phyloP scores from a whole-genome alignment of 1,284 basidiomycete genomes.

The Microbotryomycetes sp. region DNA sequence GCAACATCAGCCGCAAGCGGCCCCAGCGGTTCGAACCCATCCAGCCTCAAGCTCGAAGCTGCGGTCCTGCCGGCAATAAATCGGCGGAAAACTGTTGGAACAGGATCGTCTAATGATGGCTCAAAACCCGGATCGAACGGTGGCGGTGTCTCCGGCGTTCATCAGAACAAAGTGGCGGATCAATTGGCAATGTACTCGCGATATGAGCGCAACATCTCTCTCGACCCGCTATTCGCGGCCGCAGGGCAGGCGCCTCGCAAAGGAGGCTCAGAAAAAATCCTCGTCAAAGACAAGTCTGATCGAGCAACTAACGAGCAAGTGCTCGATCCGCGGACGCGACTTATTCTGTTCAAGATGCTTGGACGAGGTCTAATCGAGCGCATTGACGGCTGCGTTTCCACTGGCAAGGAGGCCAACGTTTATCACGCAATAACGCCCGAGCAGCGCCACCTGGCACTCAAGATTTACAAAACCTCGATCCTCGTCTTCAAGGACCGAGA shows the following conservation, averaged over 20 bases:
- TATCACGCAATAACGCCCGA: slow-evolving; percentile 35
- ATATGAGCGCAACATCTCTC: slow-evolving; percentile 54
- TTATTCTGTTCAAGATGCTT: slow-evolving; percentile 90
- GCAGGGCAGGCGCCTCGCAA: slow-evolving; percentile 61
- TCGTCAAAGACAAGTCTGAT: slow-evolving; percentile 82
- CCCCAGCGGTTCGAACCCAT: slow-evolving; percentile 46
- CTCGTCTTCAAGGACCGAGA: slow-evolving; percentile 95
- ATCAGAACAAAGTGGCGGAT: slow-evolving; percentile 43
- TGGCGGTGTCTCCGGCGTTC: neutral
- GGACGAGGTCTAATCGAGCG: slow-evolving; percentile 74
- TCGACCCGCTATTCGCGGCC: slow-evolving; percentile 53
- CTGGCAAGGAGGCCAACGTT: slow-evolving; percentile 76
- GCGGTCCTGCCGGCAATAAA: slow-evolving; percentile 35
- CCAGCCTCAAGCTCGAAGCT: slow-evolving; percentile 17
- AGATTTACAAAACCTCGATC: slow-evolving; percentile 98
- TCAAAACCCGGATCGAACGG: neutral
- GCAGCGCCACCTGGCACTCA: slow-evolving; percentile 68
- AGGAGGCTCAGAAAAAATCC: slow-evolving; percentile 72
- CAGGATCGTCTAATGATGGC: too few relatives aligned
- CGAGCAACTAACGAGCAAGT: slow-evolving; percentile 92
- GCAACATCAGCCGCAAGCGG: slow-evolving; percentile 41
- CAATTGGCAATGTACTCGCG: slow-evolving; percentile 58
- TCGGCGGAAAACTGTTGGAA: neutral
- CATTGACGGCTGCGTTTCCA: slow-evolving; percentile 88
- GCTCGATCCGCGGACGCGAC: slow-evolving; percentile 77